Evolutionary conservation across 768 basidiomycete species (phyloP), one percentile per base, ranked within the genome.

Genomic region (Candolleomyces efflorescens): DNA sequence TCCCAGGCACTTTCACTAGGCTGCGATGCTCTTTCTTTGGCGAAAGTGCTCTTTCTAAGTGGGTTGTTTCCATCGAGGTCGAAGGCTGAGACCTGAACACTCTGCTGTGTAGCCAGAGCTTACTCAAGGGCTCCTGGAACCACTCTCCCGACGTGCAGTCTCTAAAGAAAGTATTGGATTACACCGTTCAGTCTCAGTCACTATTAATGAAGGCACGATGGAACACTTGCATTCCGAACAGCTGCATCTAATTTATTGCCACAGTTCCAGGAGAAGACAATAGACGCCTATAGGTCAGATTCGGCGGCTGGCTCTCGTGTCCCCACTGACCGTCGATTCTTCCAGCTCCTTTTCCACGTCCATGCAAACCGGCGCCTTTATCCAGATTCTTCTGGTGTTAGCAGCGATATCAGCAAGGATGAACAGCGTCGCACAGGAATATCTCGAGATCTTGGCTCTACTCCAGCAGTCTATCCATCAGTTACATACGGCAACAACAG

Each of bases 321-420:
- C 32, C 32, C 6, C 6, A 32, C 32, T 39, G 17, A 54, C 45
- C 51, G 22, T 32, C 18, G n/a, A 15, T 20, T 23, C 36, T 45
- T 50, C 7, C 60, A 92, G 90, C 46, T 80, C 80, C 26, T 83
- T 90, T 58, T 71, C 75, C 26, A 73, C 85, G 23, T 80, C 82
- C 36, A 81, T 92, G 77, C 87, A 87, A 66, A 79, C 82, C 0
- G 89, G 86, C 17, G 85, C 89, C 17, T 93, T 93, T 64, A 73
- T 88, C 12, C 86, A 87, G 60, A 66, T 89, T 15, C 69, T 86
- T n/a, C 65, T 93, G 47, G 73, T 82, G 4, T 74, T 92, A 43
- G 73, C 77, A 22, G 87, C 84, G 12, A 78, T 89, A 39, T 71
- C 79, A 45, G 86, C 87, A 2, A 79, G 90, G 56, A 68, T 89